Evolutionary conservation across 495 filamentous ascomycete species (phyloP).

Genomic region (Podospora bellae-mahoneyi): DNA sequence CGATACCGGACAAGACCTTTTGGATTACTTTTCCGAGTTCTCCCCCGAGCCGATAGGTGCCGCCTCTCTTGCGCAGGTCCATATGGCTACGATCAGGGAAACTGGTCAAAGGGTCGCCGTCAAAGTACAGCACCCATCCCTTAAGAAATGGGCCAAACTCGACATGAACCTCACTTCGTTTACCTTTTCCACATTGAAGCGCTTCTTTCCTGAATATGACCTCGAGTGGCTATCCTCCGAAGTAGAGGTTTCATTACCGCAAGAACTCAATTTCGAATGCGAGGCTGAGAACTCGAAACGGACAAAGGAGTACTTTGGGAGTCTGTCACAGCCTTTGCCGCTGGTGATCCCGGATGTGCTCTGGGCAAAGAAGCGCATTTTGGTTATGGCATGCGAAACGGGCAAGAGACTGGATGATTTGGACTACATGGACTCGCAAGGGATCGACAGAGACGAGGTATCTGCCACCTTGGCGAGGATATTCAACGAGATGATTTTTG

Average conservation of each 20-base stretch:
- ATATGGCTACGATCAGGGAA: conserved; percentile 79
- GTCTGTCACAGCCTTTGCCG: conserved; percentile 60
- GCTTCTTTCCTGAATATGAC: conserved; percentile 96
- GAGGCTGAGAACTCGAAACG: conserved; percentile 84
- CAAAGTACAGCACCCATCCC: conserved; percentile 89
- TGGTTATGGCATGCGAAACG: conserved; percentile 93
- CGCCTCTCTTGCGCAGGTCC: conserved; percentile 92
- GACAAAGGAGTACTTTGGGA: conserved; percentile 71
- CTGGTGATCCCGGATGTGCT: conserved; percentile 86
- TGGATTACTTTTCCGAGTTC: conserved; percentile 82
- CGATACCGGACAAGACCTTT: conserved; percentile 78
- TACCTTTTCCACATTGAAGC: conserved; percentile 84
- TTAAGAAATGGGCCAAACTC: conserved; percentile 88
- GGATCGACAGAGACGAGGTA: conserved; percentile 93
- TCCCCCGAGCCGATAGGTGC: conserved; percentile 78
- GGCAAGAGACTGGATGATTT: conserved; percentile 89
- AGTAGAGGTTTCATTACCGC: conserved; percentile 84
- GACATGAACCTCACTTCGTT: conserved; percentile 84
- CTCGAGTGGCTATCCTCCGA: conserved; percentile 92
- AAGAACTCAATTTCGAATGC: conserved; percentile 84
- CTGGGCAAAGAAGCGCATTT: conserved; percentile 82
- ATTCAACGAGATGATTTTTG: conserved; percentile 99
- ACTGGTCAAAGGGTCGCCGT: conserved; percentile 91
- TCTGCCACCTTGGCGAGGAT: conserved; percentile 86
- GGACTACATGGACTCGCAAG: conserved; percentile 74